phyloP scores from a whole-genome alignment of 2,329 filamentous ascomycete species.

The Aurifilum marmelostoma region DNA sequence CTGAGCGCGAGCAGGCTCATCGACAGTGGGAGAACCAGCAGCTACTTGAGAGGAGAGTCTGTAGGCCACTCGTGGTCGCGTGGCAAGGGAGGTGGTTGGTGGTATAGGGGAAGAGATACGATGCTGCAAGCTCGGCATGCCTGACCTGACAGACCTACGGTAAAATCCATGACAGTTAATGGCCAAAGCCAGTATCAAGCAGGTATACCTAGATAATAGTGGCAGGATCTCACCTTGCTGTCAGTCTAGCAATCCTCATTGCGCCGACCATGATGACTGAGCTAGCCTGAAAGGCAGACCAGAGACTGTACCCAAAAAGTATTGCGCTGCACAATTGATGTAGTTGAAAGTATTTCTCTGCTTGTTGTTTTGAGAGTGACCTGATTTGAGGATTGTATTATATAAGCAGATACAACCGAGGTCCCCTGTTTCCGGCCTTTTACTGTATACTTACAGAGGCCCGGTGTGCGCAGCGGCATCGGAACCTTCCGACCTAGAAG shows the following conservation, averaged over 20 bases:
- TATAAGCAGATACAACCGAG: slow-evolving; percentile 15
- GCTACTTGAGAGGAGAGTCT: slow-evolving; percentile 16
- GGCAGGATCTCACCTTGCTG: slow-evolving; percentile 16
- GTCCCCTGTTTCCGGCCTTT: neutral
- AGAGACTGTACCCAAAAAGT: neutral
- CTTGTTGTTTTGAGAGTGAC: neutral
- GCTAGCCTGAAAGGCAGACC: too few relatives aligned
- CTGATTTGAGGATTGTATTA: neutral
- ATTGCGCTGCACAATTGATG: neutral
- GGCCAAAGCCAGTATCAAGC: neutral
- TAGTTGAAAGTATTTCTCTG: neutral
- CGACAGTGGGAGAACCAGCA: neutral
- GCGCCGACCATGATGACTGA: neutral
- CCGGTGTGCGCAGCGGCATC: neutral
- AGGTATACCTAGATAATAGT: neutral
- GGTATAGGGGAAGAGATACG: neutral
- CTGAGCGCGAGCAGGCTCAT: neutral
- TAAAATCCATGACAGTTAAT: neutral
- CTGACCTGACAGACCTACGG: slow-evolving; percentile 8
- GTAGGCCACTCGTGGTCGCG: neutral
- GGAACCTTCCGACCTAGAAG: neutral
- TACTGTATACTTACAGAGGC: neutral
- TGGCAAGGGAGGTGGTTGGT: neutral
- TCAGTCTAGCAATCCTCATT: slow-evolving; percentile 9
- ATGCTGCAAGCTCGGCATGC: neutral